Evolutionary conservation across 225 moss, liverwort and hornwort species (phyloP), one percentile per base, ranked within the genome.

Genomic region (Sphagnum tenellum): DNA sequence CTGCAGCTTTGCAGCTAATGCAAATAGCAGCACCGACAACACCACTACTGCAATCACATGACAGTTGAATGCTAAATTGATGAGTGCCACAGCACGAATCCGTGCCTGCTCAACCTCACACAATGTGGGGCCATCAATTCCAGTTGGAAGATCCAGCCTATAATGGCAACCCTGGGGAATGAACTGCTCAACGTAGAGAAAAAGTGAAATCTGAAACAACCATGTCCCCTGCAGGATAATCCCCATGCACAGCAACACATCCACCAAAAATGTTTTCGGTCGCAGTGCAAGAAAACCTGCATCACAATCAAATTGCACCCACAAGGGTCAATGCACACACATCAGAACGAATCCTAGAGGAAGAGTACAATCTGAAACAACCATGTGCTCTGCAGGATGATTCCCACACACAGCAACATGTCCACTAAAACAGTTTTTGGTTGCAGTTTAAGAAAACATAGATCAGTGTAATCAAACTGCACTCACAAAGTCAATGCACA

Each of bases 81-180:
- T 91, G 55, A 94, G 78, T 29, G 82, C 85, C 57, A 85, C 82
- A 44, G 94, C 94, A 57, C 94, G 89, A 57, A 91, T 63, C 73
- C 55, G 79, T 1, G 74, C 74, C 57, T 85, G 74, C 56, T 89
- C 90, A 66, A 94, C 73, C 63, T 89, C 89, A 66, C 94, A 94
- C 46, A 85, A 73, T 60, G 94, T 94, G 50, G 94, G 91, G 46
- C 89, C 94, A 62, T 89, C 88, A 13, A 94, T 87, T 71, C 90
- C 94, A 44, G 74, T 83, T 49, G 90, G 91, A 9, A 94, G 84
- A 73, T 91, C 87, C 44, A 85, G 78, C 13, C 87, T 73, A 62
- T 91, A 87, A 69, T 90, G 86, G 57, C 94, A 94, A 44, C 94
- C 94, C 69, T 82, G 79, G 2, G 94, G 94, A 44, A 94, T 90